Percentiles rank a stretch among this genome's conserved stretches.
Conservation (phyloP, 2,329 filamentous ascomycete species). For the Plenodomus biglobosus region DNA sequence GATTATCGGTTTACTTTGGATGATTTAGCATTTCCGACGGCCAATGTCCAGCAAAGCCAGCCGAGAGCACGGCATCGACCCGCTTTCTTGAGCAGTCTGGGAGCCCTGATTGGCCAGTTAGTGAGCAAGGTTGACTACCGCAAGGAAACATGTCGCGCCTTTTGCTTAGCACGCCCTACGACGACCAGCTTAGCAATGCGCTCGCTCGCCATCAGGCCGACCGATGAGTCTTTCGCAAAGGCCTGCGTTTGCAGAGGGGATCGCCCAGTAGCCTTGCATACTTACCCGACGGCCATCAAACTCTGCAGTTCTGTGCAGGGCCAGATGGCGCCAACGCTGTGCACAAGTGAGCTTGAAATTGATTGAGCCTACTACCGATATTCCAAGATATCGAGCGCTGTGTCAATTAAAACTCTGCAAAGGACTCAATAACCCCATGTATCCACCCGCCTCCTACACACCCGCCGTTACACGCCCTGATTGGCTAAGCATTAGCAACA, state of each 20-base stretch:
- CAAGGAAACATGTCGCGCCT: background rate
- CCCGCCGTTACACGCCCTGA: background rate
- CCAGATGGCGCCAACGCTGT: constrained; percentile 17
- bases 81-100: no score
- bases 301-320: background rate
- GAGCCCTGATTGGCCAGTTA: no score
- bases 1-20: no score
- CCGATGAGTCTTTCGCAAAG: background rate
- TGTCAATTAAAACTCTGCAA: constrained; percentile 23
- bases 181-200: background rate
- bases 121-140: no score
- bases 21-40: no score
- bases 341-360: constrained; percentile 5
- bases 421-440: constrained; percentile 19
- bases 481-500: background rate
- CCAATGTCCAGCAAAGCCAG: no score
- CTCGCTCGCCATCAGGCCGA: background rate
- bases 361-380: constrained; percentile 25
- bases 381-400: constrained; percentile 8
- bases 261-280: background rate
- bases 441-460: constrained; percentile 20
- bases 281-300: background rate
- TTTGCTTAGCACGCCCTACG: background rate
- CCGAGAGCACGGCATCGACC: no score
- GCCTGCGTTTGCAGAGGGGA: background rate